Evolutionary conservation across 768 basidiomycete species (phyloP).

Genomic region (Lactifluus pinguis): DNA sequence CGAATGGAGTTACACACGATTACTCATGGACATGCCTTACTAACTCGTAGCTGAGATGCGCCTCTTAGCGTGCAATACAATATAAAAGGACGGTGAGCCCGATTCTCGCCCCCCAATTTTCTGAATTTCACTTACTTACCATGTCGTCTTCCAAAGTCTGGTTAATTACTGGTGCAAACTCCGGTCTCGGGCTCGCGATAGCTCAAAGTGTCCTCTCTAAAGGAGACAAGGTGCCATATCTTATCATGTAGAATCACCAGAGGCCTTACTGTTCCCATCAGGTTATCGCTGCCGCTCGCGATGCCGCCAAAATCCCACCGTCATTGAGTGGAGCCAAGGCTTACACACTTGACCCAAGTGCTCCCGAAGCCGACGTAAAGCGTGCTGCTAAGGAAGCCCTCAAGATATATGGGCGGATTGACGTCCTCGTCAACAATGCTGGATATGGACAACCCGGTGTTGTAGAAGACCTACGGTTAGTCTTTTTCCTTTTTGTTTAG

Average conservation of each 20-base stretch:
- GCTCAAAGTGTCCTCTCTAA: not conserved
- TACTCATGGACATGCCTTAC: too few relatives aligned
- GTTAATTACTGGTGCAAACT: slow-evolving; percentile 14
- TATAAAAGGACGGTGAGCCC: not conserved
- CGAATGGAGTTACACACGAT: too few relatives aligned
- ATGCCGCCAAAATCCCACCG: not conserved
- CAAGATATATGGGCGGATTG: slow-evolving; percentile 10
- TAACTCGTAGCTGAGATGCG: too few relatives aligned
- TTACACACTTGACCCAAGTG: not conserved
- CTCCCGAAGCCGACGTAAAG: not conserved
- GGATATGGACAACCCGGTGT: not conserved
- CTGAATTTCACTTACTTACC: not conserved
- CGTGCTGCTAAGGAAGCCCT: not conserved
- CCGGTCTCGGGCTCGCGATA: slow-evolving; percentile 9
- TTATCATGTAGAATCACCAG: not conserved
- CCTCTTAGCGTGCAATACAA: not conserved
- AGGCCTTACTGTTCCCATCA: not conserved
- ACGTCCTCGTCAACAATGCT: slow-evolving; percentile 11
- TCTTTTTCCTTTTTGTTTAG: not conserved
- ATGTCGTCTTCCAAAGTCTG: slow-evolving; percentile 5
- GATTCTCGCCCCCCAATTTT: not conserved
- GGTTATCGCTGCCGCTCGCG: not conserved
- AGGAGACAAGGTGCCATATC: not conserved
- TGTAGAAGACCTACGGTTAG: slow-evolving; percentile 8
- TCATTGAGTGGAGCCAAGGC: not conserved